Evolutionary conservation across 2,329 filamentous ascomycete genomes (phyloP).

Genomic region (Trichophyton mentagrophytes): DNA sequence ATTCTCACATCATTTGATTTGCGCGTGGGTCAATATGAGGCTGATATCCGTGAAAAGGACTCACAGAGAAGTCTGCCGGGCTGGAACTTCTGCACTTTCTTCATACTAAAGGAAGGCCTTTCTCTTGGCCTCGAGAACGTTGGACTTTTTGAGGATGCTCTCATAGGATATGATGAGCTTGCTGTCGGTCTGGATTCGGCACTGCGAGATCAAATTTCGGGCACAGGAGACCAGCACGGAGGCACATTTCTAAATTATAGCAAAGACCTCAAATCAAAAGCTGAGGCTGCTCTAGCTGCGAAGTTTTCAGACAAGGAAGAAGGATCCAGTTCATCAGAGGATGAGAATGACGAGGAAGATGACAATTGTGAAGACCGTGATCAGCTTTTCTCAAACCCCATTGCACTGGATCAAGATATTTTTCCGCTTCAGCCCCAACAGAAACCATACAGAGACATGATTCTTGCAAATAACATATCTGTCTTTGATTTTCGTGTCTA

Average conservation of each 20-base stretch:
- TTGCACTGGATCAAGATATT: constrained; percentile 21
- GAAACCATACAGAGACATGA: constrained; percentile 82
- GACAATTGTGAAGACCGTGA: constrained; percentile 21
- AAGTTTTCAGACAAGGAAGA: constrained; percentile 7
- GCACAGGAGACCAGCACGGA: constrained; percentile 51
- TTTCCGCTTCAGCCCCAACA: constrained; percentile 42
- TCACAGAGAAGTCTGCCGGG: constrained; percentile 74
- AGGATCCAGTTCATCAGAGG: constrained; percentile 5
- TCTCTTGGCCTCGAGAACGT: constrained; percentile 93
- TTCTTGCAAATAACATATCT: constrained; percentile 87
- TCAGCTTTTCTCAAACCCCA: constrained; percentile 19
- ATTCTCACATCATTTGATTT: constrained; percentile 84
- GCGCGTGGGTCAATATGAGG: constrained; percentile 86
- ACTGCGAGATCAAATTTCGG: constrained; percentile 58
- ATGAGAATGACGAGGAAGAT: constrained; percentile 14
- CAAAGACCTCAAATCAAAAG: constrained; percentile 54
- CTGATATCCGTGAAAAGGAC: constrained; percentile 91
- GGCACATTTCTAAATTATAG: constrained; percentile 61
- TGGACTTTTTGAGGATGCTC: constrained; percentile 84
- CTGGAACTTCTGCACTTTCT: constrained; percentile 99
- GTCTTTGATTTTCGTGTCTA: constrained; percentile 92
- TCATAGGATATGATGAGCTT: constrained; percentile 90
- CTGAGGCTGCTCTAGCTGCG: constrained; percentile 40
- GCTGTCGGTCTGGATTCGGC: constrained; percentile 74
- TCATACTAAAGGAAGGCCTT: constrained; percentile 90